Percentiles rank a stretch among this genome's conserved stretches.
These are phyloP conservation scores for Pestalotiopsis sp. DNA, from an alignment of 2,329 filamentous ascomycete genomes.

Conservation along the genomic window DNA sequence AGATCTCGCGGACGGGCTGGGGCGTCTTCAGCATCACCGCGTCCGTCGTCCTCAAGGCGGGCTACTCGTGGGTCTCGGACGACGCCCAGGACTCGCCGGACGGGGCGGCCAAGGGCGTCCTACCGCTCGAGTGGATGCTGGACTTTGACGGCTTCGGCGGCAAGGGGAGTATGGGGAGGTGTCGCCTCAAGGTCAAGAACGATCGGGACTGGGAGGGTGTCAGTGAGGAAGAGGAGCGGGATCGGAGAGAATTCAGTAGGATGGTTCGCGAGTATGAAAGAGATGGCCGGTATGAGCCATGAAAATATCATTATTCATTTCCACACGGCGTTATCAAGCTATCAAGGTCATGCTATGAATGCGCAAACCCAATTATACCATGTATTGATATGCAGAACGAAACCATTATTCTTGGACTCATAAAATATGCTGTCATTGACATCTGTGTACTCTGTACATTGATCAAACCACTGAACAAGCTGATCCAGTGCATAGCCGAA, in stretches of 20 bases:
- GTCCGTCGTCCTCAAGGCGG: constrained; percentile 41
- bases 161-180: constrained; percentile 34
- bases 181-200: constrained; percentile 40
- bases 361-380: no score
- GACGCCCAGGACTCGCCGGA: constrained; percentile 33
- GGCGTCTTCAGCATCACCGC: constrained; percentile 41
- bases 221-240: constrained; percentile 2
- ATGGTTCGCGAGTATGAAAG: constrained; percentile 18
- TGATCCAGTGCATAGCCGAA: no score
- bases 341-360: not conserved
- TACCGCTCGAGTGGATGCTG: constrained; percentile 43
- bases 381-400: no score
- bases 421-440: no score
- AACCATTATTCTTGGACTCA: no score
- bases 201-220: constrained; percentile 17
- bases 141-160: constrained; percentile 41
- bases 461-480: no score
- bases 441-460: no score
- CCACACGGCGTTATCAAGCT: no score
- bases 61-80: constrained; percentile 44
- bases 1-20: constrained; percentile 43
- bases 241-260: constrained; percentile 12
- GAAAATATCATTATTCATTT: not conserved
- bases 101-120: constrained; percentile 31
- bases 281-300: constrained; percentile 17